phyloP scores from a whole-genome alignment of 2,329 filamentous ascomycete genomes.

The Pestalotiopsis sp. region DNA sequence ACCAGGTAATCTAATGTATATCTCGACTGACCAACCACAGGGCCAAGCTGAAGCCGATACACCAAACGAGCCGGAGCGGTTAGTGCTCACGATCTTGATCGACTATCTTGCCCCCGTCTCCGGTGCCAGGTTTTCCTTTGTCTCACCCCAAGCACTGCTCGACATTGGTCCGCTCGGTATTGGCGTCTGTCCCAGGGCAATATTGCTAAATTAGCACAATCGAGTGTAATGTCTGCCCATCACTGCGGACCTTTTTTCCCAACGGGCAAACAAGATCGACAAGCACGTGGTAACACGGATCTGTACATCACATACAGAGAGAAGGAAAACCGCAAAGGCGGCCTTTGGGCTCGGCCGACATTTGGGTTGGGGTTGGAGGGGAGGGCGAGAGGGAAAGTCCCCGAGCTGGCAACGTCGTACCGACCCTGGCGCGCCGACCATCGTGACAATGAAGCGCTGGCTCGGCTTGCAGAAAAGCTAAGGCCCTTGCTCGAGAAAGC shows the following conservation, averaged over 20 bases:
- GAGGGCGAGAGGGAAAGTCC: background rate
- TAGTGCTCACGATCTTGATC: slow-evolving; percentile 1
- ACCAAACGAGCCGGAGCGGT: slow-evolving; percentile 1
- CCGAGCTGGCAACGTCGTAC: background rate
- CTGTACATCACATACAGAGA: background rate
- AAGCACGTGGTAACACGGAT: slow-evolving; percentile 1
- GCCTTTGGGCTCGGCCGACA: background rate
- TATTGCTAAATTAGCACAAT: background rate
- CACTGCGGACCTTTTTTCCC: background rate
- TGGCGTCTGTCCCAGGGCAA: background rate
- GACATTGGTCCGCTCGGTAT: background rate
- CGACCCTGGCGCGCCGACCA: background rate
- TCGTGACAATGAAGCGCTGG: background rate
- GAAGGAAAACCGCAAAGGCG: background rate
- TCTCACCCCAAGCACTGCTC: background rate
- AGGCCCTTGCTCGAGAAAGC: slow-evolving; percentile 8
- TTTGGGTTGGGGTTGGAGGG: background rate
- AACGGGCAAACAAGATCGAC: slow-evolving; percentile 1
- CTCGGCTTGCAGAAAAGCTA: background rate
- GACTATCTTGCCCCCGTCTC: background rate
- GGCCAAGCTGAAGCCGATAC: background rate
- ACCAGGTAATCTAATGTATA: too few species aligned
- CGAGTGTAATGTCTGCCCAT: background rate
- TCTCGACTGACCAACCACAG: background rate
- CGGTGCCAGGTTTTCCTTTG: background rate